Conservation (phyloP, 2,329 filamentous ascomycete genomes). For the Aphanocladium album region DNA sequence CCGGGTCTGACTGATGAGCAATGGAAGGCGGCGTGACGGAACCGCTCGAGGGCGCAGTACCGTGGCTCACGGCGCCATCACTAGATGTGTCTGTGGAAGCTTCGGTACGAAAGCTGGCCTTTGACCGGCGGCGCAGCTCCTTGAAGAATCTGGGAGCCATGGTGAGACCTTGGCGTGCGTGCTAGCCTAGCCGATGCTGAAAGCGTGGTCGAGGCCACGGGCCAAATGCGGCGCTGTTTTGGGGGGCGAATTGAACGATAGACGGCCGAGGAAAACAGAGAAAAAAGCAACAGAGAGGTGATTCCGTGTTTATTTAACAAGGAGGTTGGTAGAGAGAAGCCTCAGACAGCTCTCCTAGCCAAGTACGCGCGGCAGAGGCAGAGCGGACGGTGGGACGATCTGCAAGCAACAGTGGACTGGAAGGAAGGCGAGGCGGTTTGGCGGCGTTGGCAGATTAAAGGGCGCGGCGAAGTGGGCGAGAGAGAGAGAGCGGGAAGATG, state of each 20-base stretch:
- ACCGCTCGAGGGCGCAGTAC: constrained; percentile 60
- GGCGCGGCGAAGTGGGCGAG: not conserved
- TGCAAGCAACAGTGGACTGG: not conserved
- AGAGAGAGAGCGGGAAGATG: not conserved
- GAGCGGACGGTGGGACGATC: not conserved
- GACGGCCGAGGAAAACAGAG: not conserved
- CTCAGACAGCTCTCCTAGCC: not conserved
- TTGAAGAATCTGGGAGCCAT: constrained; percentile 64
- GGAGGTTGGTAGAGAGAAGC: not conserved
- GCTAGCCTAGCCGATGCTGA: not conserved
- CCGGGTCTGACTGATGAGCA: constrained; percentile 59
- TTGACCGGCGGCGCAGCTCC: constrained; percentile 71
- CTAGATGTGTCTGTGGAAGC: constrained; percentile 58
- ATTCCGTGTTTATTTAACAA: constrained; percentile 2
- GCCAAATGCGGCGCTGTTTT: not conserved
- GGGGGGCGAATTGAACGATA: not conserved
- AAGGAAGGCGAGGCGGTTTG: not conserved
- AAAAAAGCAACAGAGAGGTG: not conserved
- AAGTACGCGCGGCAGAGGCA: constrained; percentile 4
- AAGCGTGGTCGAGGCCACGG: not conserved
- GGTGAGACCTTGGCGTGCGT: constrained; percentile 14
- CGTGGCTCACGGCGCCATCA: constrained; percentile 52
- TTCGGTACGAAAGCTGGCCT: constrained; percentile 64
- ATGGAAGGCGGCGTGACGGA: constrained; percentile 73
- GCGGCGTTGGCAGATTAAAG: not conserved